Base-by-base conservation (phyloP, 1,284 basidiomycete genomes). In the Thecaphora frezii region DNA sequence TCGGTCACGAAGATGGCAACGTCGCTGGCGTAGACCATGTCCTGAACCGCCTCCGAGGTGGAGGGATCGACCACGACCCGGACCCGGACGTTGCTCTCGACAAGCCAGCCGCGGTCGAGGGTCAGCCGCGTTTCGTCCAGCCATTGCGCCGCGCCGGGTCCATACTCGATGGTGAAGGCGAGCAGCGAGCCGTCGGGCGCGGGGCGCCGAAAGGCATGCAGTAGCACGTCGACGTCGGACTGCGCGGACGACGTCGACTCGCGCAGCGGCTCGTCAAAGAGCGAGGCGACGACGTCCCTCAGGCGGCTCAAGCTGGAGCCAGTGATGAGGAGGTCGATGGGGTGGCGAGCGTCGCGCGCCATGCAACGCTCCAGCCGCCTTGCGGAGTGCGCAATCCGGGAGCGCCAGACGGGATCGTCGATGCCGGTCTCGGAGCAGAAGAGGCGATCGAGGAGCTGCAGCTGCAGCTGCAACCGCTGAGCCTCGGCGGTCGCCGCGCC, bases 191-290 rank as follows among this genome's bases (percentile, higher is more conserved):
- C 22, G 44, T 46, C 12, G 54, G 51, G 19, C 41, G 5, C n/a
- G 39, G 10, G 0, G 51, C 21, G 5, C 2, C 36, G n/a, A 8
- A 62, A 24, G 14, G 46, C 43, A 12, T 40, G 38, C 36, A 47
- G 26, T 25, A 62, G 21, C 12, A 37, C 8, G 21, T 52, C 40
- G 5, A 56, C 52, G 4, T 58, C 54, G 40, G 53, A 44, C 22
- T 22, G 42, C 14, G 33, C 43, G 13, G 39, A 5, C 9, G 28
- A 25, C 12, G 54, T 37, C 24, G 46, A 42, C 16, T 73, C 67
- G 19, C 63, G 63, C 3, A 67, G 65, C 7, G 67, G 70, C 48
- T 73, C 70, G 26, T 59, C 54, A 22, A 68, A 49, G 42, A 73
- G 51, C 18, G 57, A 45, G 12, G 43, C 33, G 39, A 66, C 21